phyloP scores from a whole-genome alignment of 176 grass and related monocot species.

The Melocanna baccifera region DNA sequence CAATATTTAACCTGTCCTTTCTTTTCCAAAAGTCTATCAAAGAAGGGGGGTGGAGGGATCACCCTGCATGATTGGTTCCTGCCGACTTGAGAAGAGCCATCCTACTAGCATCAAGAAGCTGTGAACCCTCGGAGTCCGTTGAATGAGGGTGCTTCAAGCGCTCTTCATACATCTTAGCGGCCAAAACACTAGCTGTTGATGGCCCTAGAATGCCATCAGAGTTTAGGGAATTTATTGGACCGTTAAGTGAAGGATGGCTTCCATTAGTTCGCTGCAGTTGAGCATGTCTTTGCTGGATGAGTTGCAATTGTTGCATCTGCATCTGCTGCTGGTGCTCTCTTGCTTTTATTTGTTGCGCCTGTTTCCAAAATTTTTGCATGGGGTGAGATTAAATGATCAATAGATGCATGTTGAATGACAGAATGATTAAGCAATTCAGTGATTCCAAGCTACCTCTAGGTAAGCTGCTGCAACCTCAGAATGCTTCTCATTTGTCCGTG shows the following conservation, averaged over 20 bases:
- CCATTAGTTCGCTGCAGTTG: conserved; percentile 78
- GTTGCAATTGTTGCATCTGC: conserved; percentile 90
- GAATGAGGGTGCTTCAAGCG: conserved; percentile 78
- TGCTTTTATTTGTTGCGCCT: conserved; percentile 90
- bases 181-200: conserved; percentile 86
- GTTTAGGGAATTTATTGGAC: conserved; percentile 67
- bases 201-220: conserved; percentile 76
- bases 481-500: conserved; percentile 95
- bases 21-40: conserved; percentile 9
- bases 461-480: conserved; percentile 93
- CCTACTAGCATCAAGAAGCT: conserved; percentile 76
- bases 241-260: conserved; percentile 61
- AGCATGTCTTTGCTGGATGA: conserved; percentile 88
- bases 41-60: neutral
- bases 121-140: conserved; percentile 78
- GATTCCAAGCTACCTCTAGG: conserved; percentile 63
- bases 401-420: conserved; percentile 1
- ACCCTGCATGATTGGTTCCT: conserved; percentile 81
- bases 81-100: conserved; percentile 96
- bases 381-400: conserved; percentile 4
- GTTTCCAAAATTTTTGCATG: conserved; percentile 12
- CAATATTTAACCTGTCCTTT: neutral
- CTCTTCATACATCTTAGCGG: conserved; percentile 98
- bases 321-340: conserved; percentile 93
- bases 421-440: neutral